Conservation (phyloP, 768 basidiomycete genomes). For the Gloeopeniophorella convolvens region DNA sequence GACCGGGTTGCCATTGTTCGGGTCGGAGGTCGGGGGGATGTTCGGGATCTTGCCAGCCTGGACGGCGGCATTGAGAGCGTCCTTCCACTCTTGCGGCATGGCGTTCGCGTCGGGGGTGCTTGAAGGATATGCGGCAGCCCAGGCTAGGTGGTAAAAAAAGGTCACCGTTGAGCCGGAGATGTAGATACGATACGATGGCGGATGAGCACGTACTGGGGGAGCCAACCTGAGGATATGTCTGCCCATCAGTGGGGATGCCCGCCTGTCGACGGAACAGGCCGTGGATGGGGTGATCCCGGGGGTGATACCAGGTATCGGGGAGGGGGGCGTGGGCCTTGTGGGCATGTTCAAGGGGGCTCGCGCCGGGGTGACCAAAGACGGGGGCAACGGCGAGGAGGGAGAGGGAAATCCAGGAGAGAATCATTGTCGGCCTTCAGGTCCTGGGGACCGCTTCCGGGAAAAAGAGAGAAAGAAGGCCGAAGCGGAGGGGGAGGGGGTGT, state of each 20-base stretch:
- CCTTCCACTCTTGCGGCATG: conserved; percentile 65
- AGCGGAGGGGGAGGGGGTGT: background rate
- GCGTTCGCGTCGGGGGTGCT: conserved; percentile 39
- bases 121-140: conserved; percentile 55
- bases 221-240: conserved; percentile 49
- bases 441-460: background rate
- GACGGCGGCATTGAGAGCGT: conserved; percentile 62
- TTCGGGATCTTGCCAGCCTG: conserved; percentile 67
- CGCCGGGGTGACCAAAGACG: conserved; percentile 11
- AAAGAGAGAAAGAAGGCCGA: no score
- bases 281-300: conserved; percentile 51
- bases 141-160: conserved; percentile 43
- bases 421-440: background rate
- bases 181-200: no score
- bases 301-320: conserved; percentile 53
- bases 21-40: conserved; percentile 44
- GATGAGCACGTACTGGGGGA: conserved; percentile 40
- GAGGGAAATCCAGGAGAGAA: background rate
- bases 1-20: conserved; percentile 27
- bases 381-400: conserved; percentile 20
- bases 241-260: conserved; percentile 35
- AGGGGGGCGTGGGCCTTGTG: conserved; percentile 22
- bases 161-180: no score
- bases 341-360: conserved; percentile 19
- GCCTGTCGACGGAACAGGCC: conserved; percentile 52